phyloP scores from a whole-genome alignment of 768 basidiomycete genomes.

The Arthromyces matolae region DNA sequence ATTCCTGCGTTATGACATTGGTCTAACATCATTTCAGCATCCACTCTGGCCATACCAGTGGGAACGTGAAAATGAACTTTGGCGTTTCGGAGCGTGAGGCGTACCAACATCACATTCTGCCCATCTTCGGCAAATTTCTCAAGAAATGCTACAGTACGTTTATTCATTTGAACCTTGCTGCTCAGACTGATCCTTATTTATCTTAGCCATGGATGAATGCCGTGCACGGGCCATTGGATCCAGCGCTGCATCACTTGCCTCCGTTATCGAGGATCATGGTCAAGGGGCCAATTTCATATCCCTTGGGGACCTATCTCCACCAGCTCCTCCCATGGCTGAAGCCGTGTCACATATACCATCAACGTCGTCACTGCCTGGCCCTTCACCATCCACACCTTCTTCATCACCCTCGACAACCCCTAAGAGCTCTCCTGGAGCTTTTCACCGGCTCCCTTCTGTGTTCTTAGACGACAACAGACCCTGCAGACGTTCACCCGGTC shows the following conservation, averaged over 20 bases:
- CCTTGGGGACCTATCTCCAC: too few relatives aligned
- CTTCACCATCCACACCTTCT: too few relatives aligned
- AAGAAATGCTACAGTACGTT: conserved; percentile 6
- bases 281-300: not conserved
- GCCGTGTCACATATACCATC: too few relatives aligned
- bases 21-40: conserved; percentile 13
- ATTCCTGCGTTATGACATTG: not conserved
- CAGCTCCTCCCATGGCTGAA: too few relatives aligned
- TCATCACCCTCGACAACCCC: too few relatives aligned
- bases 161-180: not conserved
- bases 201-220: not conserved
- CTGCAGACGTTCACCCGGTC: too few relatives aligned
- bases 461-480: too few relatives aligned
- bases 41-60: conserved; percentile 17
- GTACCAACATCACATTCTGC: conserved; percentile 13
- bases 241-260: not conserved
- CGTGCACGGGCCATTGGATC: not conserved
- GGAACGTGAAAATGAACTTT: conserved; percentile 17
- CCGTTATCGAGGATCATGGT: not conserved
- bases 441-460: too few relatives aligned
- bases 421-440: too few relatives aligned
- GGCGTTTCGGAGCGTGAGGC: conserved; percentile 13
- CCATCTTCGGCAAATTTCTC: conserved; percentile 16
- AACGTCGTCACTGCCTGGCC: too few relatives aligned
- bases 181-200: not conserved